Base-by-base conservation (phyloP, 2,329 filamentous ascomycete species). In the Aspergillus tamarii region DNA sequence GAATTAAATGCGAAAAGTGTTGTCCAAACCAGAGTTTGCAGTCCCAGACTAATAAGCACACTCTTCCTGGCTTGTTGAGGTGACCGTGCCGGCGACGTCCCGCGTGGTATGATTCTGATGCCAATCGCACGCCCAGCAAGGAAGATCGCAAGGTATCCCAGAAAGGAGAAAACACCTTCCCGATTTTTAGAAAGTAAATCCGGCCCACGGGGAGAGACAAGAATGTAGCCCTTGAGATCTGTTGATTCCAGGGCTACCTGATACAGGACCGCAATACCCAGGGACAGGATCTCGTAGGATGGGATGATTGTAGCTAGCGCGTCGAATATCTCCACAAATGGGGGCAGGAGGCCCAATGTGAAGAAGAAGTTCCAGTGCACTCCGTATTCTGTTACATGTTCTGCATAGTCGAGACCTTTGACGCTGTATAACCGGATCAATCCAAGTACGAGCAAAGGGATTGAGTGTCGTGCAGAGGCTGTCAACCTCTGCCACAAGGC, bases 361-460 rank as follows among this genome's bases (percentile, higher is more conserved):
- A 98, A 98, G 84, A 99, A 99, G 79, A 99, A 99, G 78, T 99
- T 99, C 95, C 95, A 99, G 78, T 99, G 95, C 11, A 99, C 92
- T 50, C 95, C 95, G 74, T 99, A 99, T 76, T 99, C 95, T 16
- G 92, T 93, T 63, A 97, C 93, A 81, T 99, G 95, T 77, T 99
- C 95, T 3, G 94, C 94, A 75, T 99, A 99, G 75, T 98, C 93
- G 34, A 97, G 83, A 8, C 92, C 92, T 80, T 99, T 99, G 74
- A 98, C 94, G 70, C 89, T 96, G 69, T 93, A 88, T 28, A 98
- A 84, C 28, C 95, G 88, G 61, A 96, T 83, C 28, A 95, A 75
- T 16, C 95, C 95, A 5, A 99, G 84, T 1, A 90, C 82, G 23
- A 97, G 81, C 6, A 99, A 84, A 1, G 95, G 94, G 30, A 96